Evolutionary conservation across 495 filamentous ascomycete genomes (phyloP), one percentile per base, ranked within the genome.

Genomic region (Penicillium odoratum): DNA sequence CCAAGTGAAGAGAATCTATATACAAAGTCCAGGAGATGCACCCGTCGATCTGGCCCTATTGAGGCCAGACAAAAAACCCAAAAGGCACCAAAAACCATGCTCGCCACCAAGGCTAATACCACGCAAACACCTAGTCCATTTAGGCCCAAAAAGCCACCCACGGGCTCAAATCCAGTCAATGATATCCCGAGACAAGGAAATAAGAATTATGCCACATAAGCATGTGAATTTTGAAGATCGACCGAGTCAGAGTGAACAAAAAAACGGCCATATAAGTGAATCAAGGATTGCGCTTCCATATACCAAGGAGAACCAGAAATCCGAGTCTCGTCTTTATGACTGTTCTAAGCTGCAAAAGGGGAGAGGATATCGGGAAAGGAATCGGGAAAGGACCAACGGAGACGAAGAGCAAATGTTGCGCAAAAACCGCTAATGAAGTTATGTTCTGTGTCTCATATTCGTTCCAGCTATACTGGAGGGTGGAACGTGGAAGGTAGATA

Each of bases 371-470:
- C 29, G 49, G 16, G 15, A 36, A 48, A 48, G 8, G 29, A n/a
- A 21, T 28, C 29, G 49, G 16, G 15, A 36, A 48, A 48, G 8
- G 29, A n/a, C 28, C 44, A 29, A 48, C 4, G 33, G 10, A 28
- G 18, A 45, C 29, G 31, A 51, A 58, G 45, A 33, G 46, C 42
- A 29, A 44, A 55, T 10, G 13, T 11, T 53, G 51, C 36, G 43
- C 51, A 4, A 43, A 16, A 13, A 28, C 28, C 52, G 52, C 52
- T 55, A 55, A 55, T 51, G 26, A 55, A 45, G 16, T 31, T 59
- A 18, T 48, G 53, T 55, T 61, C 52, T 61, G 62, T 61, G 57
- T 68, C 57, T 63, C 62, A 38, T 68, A 42, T 59, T 63, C 60
- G 44, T 46, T 42, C 48, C 40, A 36, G 48, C 7, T 40, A 30